These are phyloP conservation scores for Allodekkera sacchari DNA, from an alignment of 805 yeast species.

Conservation along the genomic window DNA sequence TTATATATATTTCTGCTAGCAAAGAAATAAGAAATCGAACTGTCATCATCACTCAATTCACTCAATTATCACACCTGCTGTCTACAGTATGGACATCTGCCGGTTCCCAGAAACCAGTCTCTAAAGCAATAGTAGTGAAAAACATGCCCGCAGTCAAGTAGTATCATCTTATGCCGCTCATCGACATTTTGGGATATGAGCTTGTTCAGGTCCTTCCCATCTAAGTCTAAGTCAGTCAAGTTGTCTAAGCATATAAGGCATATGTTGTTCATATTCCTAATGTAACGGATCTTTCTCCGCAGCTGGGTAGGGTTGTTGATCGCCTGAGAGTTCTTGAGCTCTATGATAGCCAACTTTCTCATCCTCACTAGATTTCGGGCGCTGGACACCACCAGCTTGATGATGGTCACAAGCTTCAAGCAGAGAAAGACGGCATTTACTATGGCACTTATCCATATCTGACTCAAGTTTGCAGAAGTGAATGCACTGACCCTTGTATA, in stretches of 20 bases:
- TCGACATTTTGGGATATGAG: too few species aligned
- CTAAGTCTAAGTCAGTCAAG: background rate
- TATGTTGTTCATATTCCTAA: conserved; percentile 6
- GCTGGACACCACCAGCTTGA: conserved; percentile 9
- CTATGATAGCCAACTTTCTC: conserved; percentile 10
- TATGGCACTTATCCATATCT: conserved; percentile 8
- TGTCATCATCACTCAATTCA: too few species aligned
- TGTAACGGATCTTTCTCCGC: conserved; percentile 2
- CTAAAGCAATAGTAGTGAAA: conserved; percentile 13
- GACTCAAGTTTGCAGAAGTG: conserved; percentile 4
- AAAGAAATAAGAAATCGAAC: too few species aligned
- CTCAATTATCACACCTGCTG: too few species aligned
- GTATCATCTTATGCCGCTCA: conserved; percentile 1
- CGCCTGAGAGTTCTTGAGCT: conserved; percentile 1
- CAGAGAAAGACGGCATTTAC: conserved; percentile 10
- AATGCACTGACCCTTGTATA: conserved; percentile 2
- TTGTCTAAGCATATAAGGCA: conserved; percentile 14
- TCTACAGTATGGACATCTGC: conserved; percentile 14
- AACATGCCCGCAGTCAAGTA: conserved; percentile 11
- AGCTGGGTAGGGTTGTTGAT: background rate
- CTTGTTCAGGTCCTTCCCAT: background rate
- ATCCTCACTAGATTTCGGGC: conserved; percentile 9
- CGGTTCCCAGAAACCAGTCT: conserved; percentile 10
- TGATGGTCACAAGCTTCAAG: conserved; percentile 9
- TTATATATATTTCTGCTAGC: too few species aligned